These are phyloP conservation scores for Proliferodiscus dingleyae DNA, from an alignment of 2,329 filamentous ascomycete genomes.

Conservation along the genomic window DNA sequence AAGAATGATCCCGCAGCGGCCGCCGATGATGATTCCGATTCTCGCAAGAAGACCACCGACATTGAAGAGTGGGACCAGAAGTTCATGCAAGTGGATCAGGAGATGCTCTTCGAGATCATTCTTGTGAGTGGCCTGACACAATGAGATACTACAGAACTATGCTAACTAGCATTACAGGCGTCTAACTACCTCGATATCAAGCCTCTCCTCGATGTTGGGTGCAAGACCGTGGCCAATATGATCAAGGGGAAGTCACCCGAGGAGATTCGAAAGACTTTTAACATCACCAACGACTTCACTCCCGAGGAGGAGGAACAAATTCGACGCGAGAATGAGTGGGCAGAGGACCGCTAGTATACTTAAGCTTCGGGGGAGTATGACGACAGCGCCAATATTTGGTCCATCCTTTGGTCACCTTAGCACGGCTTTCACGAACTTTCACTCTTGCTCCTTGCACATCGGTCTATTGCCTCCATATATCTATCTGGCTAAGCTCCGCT, in stretches of 20 bases:
- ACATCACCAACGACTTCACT: constrained; percentile 99
- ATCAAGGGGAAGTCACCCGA: constrained; percentile 99
- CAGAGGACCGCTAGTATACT: constrained; percentile 66
- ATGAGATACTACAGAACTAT: not conserved
- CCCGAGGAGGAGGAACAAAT: constrained; percentile 99
- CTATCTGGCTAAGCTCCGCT: not conserved
- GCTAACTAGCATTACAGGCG: constrained; percentile 50
- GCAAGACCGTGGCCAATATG: constrained; percentile 99
- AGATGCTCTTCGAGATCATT: constrained; percentile 99
- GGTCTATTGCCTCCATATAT: too few species aligned
- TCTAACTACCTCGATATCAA: constrained; percentile 99
- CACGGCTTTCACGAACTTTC: too few species aligned
- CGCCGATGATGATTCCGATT: constrained; percentile 86
- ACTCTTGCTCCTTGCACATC: too few species aligned
- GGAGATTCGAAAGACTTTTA: constrained; percentile 99
- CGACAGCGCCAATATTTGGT: too few species aligned
- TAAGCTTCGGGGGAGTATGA: not conserved
- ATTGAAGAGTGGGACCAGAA: constrained; percentile 99
- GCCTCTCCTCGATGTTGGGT: constrained; percentile 92
- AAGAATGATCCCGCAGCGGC: constrained; percentile 78
- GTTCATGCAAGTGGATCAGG: constrained; percentile 99
- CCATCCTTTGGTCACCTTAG: not conserved
- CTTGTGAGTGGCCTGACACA: constrained; percentile 57
- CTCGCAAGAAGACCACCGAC: constrained; percentile 95
- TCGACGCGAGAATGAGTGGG: constrained; percentile 86